These are phyloP conservation scores for Tardiomyces digboiensis DNA, from an alignment of 1,139 yeast species.

Conservation along the genomic window DNA sequence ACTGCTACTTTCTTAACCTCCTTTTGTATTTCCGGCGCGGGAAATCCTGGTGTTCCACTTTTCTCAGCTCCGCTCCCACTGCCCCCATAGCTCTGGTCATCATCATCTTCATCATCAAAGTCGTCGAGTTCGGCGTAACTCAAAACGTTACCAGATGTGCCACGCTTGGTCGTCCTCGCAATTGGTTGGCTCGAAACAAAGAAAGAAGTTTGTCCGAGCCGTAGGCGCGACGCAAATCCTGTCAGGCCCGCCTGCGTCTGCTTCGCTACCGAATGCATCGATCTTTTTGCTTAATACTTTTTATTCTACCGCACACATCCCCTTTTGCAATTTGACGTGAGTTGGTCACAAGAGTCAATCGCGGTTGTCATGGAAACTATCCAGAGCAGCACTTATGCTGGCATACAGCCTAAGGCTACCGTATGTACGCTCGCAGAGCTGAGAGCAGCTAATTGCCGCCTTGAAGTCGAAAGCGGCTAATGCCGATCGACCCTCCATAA, in stretches of 20 bases:
- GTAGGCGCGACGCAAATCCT: slow-evolving; percentile 55
- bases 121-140: slow-evolving; percentile 80
- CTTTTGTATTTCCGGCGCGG: slow-evolving; percentile 7
- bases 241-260: slow-evolving; percentile 64
- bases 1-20: slow-evolving; percentile 22
- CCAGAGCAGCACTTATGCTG: too few relatives aligned
- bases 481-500: too few relatives aligned
- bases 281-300: neutral
- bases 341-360: too few relatives aligned
- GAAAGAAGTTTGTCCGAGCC: slow-evolving; percentile 58
- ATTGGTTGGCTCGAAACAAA: slow-evolving; percentile 63
- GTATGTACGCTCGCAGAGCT: too few relatives aligned
- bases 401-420: too few relatives aligned
- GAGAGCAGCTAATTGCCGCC: too few relatives aligned
- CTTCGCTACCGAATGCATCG: neutral
- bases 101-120: slow-evolving; percentile 66
- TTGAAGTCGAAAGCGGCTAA: too few relatives aligned
- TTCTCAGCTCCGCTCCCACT: slow-evolving; percentile 3
- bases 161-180: slow-evolving; percentile 70
- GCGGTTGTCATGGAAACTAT: too few relatives aligned
- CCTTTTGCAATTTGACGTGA: too few relatives aligned
- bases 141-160: slow-evolving; percentile 44
- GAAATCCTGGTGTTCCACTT: slow-evolving; percentile 5
- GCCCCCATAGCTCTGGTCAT: slow-evolving; percentile 26
- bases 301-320: too few relatives aligned